Evolutionary conservation across 2,329 filamentous ascomycete species (phyloP).

Genomic region (Fulvia fulva): DNA sequence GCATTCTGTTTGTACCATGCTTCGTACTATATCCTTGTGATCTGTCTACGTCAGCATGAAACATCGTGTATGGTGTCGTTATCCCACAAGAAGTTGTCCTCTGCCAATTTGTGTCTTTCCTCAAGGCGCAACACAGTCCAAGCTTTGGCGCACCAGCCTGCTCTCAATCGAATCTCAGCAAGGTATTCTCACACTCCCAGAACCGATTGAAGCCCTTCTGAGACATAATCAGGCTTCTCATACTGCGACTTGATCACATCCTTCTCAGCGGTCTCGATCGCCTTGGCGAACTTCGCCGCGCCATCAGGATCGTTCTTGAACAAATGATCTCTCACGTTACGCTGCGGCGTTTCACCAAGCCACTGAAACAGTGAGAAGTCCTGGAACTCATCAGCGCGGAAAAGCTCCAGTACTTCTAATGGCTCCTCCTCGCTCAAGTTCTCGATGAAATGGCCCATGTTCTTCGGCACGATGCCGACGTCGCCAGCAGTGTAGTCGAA

Average conservation of each 20-base stretch:
- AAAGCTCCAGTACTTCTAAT: constrained; percentile 73
- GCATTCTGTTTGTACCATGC: too few species aligned
- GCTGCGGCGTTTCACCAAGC: constrained; percentile 69
- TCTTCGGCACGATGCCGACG: constrained; percentile 70
- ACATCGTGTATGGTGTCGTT: too few species aligned
- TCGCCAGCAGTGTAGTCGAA: constrained; percentile 74
- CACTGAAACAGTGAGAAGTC: constrained; percentile 73
- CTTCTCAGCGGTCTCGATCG: constrained; percentile 60
- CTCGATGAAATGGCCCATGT: constrained; percentile 79
- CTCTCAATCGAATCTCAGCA: too few species aligned
- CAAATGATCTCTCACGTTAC: constrained; percentile 55
- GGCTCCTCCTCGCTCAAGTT: constrained; percentile 71
- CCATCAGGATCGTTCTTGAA: constrained; percentile 60
- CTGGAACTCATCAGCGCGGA: constrained; percentile 60
- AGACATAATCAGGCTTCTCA: background rate
- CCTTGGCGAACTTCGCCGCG: constrained; percentile 59
- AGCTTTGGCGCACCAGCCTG: too few species aligned
- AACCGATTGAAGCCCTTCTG: background rate
- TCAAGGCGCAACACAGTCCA: too few species aligned
- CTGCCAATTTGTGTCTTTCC: too few species aligned
- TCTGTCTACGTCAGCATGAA: too few species aligned
- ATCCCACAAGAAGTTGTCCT: too few species aligned
- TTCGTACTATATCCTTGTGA: background rate
- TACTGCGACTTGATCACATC: constrained; percentile 36
- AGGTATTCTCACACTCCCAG: background rate